Evolutionary conservation across 306 rosid species (phyloP), one percentile per base, ranked within the genome.

Genomic region (Rubus idaeus): DNA sequence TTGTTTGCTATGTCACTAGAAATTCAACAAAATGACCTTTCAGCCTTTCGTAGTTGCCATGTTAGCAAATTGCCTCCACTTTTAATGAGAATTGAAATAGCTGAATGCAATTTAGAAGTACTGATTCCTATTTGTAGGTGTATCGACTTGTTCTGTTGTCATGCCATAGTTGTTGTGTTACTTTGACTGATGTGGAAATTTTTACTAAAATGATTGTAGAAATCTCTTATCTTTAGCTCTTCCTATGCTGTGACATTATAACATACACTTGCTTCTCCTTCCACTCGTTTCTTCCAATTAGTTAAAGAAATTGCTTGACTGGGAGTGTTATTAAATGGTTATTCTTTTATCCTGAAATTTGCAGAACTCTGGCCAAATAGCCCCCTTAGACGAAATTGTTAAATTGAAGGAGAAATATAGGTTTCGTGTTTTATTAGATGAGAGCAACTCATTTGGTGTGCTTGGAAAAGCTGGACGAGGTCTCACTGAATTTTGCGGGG

Each of bases 391-490:
- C 17, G 91, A 92, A 88, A 96, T 96, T 83, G 90, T 92, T 80
- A 87, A 80, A 79, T 80, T 96, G 93, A 96, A 96, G 89, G 99
- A 96, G 89, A 84, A 89, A 81, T 88, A 89, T 68, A 82, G 77
- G 1, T 96, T 96, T 71, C 99, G 98, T 69, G 93, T 91, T 85
- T 83, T 91, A 84, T 75, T 96, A 89, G 99, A 96, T 74, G 99
- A 92, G 86, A 96, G 98, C 91, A 96, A 96, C 87, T 96, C 99
- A 11, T 77, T 96, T 80, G 99, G 99, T 56, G 99, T 91, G 82
- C 97, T 96, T 77, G 98, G 99, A 78, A 82, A 78, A 63, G 83
- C 91, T 20, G 98, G 99, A 87, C 87, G 98, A 86, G 99, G 99
- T 86, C 91, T 96, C 81, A 89, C 94, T 11, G 97, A 92, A 78